Evolutionary conservation across 1,284 basidiomycete species (phyloP), one percentile per base, ranked within the genome.

Genomic region (Psilocybe mexicana): DNA sequence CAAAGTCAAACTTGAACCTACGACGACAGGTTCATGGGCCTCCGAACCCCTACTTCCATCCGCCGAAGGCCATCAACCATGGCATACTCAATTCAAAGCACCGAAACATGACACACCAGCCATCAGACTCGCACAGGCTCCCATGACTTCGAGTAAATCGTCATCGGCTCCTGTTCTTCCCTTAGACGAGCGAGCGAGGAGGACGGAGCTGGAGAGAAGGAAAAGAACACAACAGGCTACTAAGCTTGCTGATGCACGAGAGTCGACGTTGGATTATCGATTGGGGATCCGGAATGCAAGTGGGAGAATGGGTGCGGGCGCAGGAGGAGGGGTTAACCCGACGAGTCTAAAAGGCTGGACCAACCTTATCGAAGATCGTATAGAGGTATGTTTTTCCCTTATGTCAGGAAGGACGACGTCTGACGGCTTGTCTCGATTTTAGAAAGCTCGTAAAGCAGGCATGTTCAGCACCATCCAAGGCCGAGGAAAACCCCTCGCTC

Each of bases 241-340:
- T 2, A 74, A 88, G 55, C 72, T 93, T n/a, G 81, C 81, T 2
- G 75, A 76, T 51, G 91, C 91, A 0, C 76, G 81, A 28, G 92
- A 94, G 66, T 83, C 82, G 2, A 92, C 84, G 1, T 67, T 94
- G 59, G 92, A 94, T 70, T 94, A 94, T 72, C 80, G 80, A 26
- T 71, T 84, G 30, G 84, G 84, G 11, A 75, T 86, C 61, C 77
- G 78, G 59, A 71, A 70, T 8, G 65, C 68, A 11, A 66, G 68
- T 14, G 70, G 67, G 52, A 65, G 72, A 23, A 43, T 14, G 18
- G 28, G 70, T 14, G 75, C 74, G 18, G 18, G 18, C 18, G 18
- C 18, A 18, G 18, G 18, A 18, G 18, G 18, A 38, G 73, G 76
- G 53, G 69, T 74, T 2, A 88, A 84, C 61, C 85, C 88, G 24